Percentiles rank a stretch among this genome's conserved stretches.
These are phyloP conservation scores for Piromyces finnis DNA, from an alignment of 192 early-diverging fungal genomes.

Conservation along the genomic window DNA sequence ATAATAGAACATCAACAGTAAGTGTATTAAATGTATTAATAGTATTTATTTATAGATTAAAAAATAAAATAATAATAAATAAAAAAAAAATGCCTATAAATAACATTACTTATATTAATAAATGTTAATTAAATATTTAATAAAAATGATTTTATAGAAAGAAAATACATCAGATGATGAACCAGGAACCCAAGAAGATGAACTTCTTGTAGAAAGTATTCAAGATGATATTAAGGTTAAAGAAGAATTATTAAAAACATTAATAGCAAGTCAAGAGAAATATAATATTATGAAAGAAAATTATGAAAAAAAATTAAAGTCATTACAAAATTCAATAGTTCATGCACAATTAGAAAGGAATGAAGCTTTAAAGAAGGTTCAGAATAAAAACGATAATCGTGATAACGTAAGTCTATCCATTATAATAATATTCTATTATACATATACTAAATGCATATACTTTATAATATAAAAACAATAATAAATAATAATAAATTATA, in stretches of 20 bases:
- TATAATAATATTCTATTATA: slow-evolving; percentile 13
- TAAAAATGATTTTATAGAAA: no score
- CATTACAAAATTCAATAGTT: slow-evolving; percentile 36
- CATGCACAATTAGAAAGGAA: slow-evolving; percentile 40
- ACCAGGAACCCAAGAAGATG: background rate
- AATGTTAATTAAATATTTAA: no score
- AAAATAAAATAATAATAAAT: no score
- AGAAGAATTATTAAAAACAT: slow-evolving; percentile 33
- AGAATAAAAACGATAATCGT: slow-evolving; percentile 2
- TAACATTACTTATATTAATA: no score
- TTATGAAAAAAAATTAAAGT: slow-evolving; percentile 52
- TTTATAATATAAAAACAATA: no score
- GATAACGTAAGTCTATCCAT: slow-evolving; percentile 1
- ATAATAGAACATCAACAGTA: background rate
- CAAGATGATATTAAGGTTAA: slow-evolving; percentile 10
- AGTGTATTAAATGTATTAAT: no score
- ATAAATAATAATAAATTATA: background rate
- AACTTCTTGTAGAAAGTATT: background rate
- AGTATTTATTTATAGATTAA: no score
- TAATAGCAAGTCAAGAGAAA: slow-evolving; percentile 32
- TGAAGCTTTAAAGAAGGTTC: slow-evolving; percentile 32
- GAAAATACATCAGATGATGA: background rate
- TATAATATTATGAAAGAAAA: slow-evolving; percentile 31
- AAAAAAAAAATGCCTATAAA: no score
- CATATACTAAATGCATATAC: slow-evolving; percentile 7